Base-by-base conservation (phyloP, 129 eudicot genomes). In the Dittrichia graveolens region DNA sequence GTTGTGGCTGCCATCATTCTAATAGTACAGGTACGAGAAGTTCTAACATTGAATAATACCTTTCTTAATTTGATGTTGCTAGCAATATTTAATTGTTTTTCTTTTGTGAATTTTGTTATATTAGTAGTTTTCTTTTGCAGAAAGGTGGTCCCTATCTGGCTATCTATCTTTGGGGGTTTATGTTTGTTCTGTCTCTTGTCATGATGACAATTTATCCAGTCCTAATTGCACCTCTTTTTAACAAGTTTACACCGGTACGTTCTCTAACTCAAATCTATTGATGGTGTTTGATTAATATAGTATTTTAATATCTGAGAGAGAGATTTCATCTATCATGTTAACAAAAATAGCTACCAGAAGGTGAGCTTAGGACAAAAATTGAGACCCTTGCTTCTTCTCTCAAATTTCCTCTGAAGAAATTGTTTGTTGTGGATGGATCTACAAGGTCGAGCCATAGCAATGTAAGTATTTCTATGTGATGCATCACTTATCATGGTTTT, bases 81-180 rank as follows among this genome's bases (percentile, higher is more conserved):
- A 43, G 54, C 65, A 49, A 45, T 4, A n/a, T 79, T 70, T 9
- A 8, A 48, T 4, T 61, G 10, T 54, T 37, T 45, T 13, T 58
- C 1, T 45, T 19, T 48, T 58, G 37, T 34, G 14, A 46, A 4
- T 58, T 18, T 54, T 56, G 73, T 59, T 67, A 68, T 4, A 18
- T 59, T 8, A 49, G 12, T n/a, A 31, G 8, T 56, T 16, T 18
- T 24, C 18, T 55, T 11, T 48, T 88, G 83, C 97, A 95, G 97
- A 95, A 95, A 95, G 94, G 97, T 79, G 99, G 99, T 45, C 97
- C 97, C 6, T 95, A 90, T 85, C 67, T 90, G 82, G 99, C 99
- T 69, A 95, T 95, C 55, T 95, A 95, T 74, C 96, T 95, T 19
- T 95, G 99, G 99, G 96, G 85, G 8, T 95, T 95, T 67, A 88